These are phyloP conservation scores for Aureobasidium subglaciale DNA, from an alignment of 2,329 filamentous ascomycete genomes.

Conservation along the genomic window DNA sequence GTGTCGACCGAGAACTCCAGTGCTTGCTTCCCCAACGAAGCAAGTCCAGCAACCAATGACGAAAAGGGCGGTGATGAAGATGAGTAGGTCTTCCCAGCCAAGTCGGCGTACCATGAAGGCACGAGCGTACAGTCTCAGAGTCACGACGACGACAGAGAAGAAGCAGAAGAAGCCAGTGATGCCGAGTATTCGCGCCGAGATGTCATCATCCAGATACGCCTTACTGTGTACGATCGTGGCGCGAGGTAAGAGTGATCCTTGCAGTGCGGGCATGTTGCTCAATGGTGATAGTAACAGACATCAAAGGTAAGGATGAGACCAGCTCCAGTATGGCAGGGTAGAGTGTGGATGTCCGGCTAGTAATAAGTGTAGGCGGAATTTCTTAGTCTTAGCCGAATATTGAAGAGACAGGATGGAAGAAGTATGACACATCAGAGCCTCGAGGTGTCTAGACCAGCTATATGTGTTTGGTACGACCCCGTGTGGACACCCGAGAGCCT, in stretches of 20 bases:
- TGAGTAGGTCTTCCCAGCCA: conserved; percentile 1
- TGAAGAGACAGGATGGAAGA: not conserved
- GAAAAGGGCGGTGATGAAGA: not conserved
- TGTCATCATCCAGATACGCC: not conserved
- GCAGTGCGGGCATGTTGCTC: not conserved
- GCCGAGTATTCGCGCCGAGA: not conserved
- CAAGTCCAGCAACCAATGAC: conserved; percentile 2
- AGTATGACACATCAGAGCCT: not conserved
- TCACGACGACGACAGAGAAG: not conserved
- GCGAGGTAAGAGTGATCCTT: not conserved
- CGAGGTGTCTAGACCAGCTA: not conserved
- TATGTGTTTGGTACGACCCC: not conserved
- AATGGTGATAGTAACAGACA: not conserved
- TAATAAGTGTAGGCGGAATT: too few relatives aligned
- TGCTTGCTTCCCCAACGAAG: not conserved
- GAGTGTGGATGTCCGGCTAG: too few relatives aligned
- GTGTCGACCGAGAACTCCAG: conserved; percentile 1
- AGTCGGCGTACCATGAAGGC: not conserved
- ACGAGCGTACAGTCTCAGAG: not conserved
- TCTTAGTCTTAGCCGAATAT: not conserved
- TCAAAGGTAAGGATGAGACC: not conserved
- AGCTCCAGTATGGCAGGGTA: too few relatives aligned
- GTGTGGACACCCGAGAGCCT: not conserved
- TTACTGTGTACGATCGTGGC: not conserved
- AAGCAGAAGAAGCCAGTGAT: not conserved